phyloP scores from a whole-genome alignment of 208 protist species.

The Leishmania tropica region DNA sequence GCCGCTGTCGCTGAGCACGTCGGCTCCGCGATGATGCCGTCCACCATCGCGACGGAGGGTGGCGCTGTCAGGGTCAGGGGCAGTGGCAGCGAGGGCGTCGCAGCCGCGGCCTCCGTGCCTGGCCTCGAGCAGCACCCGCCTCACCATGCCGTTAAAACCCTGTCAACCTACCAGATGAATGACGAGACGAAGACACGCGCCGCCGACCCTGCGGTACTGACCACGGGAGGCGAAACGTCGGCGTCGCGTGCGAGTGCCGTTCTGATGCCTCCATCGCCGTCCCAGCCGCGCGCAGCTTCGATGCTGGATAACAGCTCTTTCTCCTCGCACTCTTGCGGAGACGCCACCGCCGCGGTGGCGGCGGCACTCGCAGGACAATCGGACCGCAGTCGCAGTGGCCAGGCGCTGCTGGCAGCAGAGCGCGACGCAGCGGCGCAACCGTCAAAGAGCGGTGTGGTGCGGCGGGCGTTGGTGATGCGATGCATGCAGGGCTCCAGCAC shows the following conservation, averaged over 20 bases:
- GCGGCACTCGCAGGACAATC: neutral
- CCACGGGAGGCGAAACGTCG: constrained; percentile 13
- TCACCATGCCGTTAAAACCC: neutral
- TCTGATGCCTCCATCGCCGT: constrained; percentile 34
- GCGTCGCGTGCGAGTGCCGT: constrained; percentile 11
- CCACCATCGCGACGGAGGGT: neutral
- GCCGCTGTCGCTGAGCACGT: neutral
- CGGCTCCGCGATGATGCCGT: constrained; percentile 2
- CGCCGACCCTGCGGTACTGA: constrained; percentile 4
- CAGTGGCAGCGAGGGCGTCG: neutral
- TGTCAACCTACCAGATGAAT: constrained; percentile 6
- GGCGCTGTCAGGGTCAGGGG: constrained; percentile 6
- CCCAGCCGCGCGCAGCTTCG: constrained; percentile 16
- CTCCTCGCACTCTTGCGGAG: neutral
- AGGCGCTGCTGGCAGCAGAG: neutral
- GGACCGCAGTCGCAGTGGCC: neutral
- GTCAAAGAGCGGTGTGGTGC: neutral
- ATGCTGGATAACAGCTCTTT: neutral
- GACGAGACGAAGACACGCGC: constrained; percentile 26
- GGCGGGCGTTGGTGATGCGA: neutral
- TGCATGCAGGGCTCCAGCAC: neutral
- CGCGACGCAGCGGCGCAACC: neutral
- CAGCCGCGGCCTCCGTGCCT: neutral
- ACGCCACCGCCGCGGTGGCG: neutral
- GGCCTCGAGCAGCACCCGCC: neutral